phyloP scores from a whole-genome alignment of 345 rosid genomes.

The Heritiera littoralis region DNA sequence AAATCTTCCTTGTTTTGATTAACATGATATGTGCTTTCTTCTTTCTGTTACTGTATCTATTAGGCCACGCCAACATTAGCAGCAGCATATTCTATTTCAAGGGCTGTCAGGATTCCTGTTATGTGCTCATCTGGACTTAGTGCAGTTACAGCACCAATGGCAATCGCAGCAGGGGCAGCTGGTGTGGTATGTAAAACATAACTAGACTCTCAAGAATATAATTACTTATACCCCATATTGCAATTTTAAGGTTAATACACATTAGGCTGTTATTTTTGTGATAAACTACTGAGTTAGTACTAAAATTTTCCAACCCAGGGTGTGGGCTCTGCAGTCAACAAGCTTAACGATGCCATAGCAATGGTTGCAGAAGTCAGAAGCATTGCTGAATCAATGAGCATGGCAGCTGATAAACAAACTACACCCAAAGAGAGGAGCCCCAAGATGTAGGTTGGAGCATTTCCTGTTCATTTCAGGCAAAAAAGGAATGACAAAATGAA shows the following conservation, averaged over 20 bases:
- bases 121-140: constrained; percentile 67
- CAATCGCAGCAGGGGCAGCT: constrained; percentile 61
- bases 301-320: constrained; percentile 36
- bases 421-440: constrained; percentile 21
- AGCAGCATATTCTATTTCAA: constrained; percentile 61
- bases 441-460: constrained; percentile 17
- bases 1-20: not conserved
- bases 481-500: not conserved
- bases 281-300: not conserved
- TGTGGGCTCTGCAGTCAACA: constrained; percentile 61
- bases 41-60: not conserved
- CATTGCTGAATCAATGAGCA: constrained; percentile 45
- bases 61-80: constrained; percentile 65
- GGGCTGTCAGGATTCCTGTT: constrained; percentile 59
- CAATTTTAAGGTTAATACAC: not conserved
- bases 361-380: constrained; percentile 67
- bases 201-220: not conserved
- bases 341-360: constrained; percentile 56
- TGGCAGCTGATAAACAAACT: constrained; percentile 14
- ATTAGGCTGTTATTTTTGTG: not conserved
- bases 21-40: not conserved
- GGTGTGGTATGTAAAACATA: constrained; percentile 54
- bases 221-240: not conserved
- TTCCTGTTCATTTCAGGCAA: not conserved
- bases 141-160: constrained; percentile 71